Percentiles rank a stretch among this genome's conserved stretches.
Evolutionary conservation across 139 green algal species (phyloP).

Genomic region (Prasinococcaceae sp.): DNA sequence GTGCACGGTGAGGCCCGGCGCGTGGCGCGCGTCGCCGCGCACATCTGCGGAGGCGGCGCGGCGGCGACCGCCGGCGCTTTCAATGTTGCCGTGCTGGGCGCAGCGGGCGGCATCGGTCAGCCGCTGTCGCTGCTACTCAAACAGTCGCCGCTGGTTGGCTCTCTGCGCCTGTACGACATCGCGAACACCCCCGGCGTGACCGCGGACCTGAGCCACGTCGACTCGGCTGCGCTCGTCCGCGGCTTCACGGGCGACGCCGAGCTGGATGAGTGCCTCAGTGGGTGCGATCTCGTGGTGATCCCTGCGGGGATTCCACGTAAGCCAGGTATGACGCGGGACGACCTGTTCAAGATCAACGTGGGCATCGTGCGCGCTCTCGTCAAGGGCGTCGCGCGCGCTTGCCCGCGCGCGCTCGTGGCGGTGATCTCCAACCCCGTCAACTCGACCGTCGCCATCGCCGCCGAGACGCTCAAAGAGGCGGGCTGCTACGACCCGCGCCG

Average conservation of each 20-base stretch:
- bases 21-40: too few species aligned
- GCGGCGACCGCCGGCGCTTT: not conserved
- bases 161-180: constrained; percentile 89
- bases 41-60: too few species aligned
- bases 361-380: constrained; percentile 74
- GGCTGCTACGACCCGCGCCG: constrained; percentile 49
- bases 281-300: constrained; percentile 75
- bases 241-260: constrained; percentile 54
- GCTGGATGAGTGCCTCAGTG: constrained; percentile 53
- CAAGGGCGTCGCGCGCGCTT: constrained; percentile 48
- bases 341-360: constrained; percentile 94
- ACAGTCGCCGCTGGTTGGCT: constrained; percentile 33
- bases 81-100: constrained; percentile 88
- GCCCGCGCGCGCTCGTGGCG: constrained; percentile 45
- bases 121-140: constrained; percentile 87
- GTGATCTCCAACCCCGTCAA: constrained; percentile 98
- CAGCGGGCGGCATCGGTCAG: constrained; percentile 92
- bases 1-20: too few species aligned
- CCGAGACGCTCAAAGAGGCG: constrained; percentile 74
- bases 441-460: constrained; percentile 90
- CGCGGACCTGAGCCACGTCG: constrained; percentile 84
- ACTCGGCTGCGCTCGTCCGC: constrained; percentile 53
- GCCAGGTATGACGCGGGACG: constrained; percentile 91
- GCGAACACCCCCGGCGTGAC: constrained; percentile 68
- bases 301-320: constrained; percentile 65